Percentiles rank a stretch among this genome's conserved stretches.
Evolutionary conservation across 768 basidiomycete genomes (phyloP).

Genomic region (Leccinum barrowsii): DNA sequence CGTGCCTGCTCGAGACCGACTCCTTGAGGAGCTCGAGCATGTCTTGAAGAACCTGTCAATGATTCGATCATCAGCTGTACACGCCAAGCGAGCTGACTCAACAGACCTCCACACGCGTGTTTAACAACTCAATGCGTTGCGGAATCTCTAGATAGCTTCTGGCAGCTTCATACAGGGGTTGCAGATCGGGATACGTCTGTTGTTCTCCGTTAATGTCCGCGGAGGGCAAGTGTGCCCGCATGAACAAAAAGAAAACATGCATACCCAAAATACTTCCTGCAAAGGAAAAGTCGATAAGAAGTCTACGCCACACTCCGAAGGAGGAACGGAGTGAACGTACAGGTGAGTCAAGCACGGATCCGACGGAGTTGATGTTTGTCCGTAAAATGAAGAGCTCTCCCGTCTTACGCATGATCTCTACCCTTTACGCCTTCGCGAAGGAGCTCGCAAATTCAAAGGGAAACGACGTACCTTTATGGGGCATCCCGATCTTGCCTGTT

Average conservation of each 20-base stretch:
- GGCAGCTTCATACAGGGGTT: constrained; percentile 91
- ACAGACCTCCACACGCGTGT: constrained; percentile 86
- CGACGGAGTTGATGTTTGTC: constrained; percentile 93
- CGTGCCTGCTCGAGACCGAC: constrained; percentile 85
- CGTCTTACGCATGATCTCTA: constrained; percentile 97
- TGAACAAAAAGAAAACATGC: constrained; percentile 22
- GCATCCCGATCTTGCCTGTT: constrained; percentile 91
- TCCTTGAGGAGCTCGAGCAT: constrained; percentile 96
- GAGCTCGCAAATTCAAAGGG: constrained; percentile 1
- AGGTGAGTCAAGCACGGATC: constrained; percentile 94
- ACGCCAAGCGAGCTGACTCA: constrained; percentile 1
- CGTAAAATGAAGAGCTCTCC: constrained; percentile 90
- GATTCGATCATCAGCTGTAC: constrained; percentile 1
- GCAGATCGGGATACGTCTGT: constrained; percentile 90
- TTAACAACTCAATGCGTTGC: constrained; percentile 88
- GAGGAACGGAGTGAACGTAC: constrained; percentile 41
- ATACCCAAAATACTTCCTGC: constrained; percentile 93
- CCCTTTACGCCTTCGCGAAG: constrained; percentile 14
- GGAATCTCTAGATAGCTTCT: constrained; percentile 93
- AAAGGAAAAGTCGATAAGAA: background rate
- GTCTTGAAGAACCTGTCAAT: constrained; percentile 81
- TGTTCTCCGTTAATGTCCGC: constrained; percentile 15
- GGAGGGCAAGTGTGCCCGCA: constrained; percentile 6
- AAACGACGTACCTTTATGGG: constrained; percentile 60
- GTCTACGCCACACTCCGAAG: background rate